phyloP scores from a whole-genome alignment of 805 yeast genomes.

The Spathaspora passalidarum region DNA sequence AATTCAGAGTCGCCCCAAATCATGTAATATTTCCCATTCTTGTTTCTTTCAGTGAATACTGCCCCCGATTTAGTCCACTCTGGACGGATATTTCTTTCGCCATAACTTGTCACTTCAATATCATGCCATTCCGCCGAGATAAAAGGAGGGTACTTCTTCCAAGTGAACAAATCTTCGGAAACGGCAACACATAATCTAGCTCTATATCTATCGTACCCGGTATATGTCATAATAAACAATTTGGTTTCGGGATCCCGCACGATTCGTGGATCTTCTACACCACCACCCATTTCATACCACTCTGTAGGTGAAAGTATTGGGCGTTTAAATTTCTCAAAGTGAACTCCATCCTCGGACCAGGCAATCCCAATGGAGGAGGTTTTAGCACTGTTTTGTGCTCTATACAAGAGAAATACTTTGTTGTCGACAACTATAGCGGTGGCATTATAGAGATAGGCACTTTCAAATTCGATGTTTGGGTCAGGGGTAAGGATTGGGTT shows the following conservation, averaged over 20 bases:
- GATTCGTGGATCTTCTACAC: constrained; percentile 42
- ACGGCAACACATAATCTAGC: constrained; percentile 42
- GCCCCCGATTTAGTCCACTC: constrained; percentile 45
- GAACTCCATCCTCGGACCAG: constrained; percentile 38
- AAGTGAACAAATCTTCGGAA: constrained; percentile 31
- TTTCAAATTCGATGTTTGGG: constrained; percentile 35
- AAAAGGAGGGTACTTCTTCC: constrained; percentile 38
- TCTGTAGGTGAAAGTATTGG: constrained; percentile 37
- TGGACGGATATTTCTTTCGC: constrained; percentile 22
- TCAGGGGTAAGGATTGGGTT: constrained; percentile 40
- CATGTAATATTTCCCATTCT: constrained; percentile 39
- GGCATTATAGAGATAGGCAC: constrained; percentile 40
- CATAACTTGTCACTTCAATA: constrained; percentile 23
- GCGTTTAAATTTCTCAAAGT: constrained; percentile 24
- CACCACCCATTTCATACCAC: constrained; percentile 39
- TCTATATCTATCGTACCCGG: constrained; percentile 31
- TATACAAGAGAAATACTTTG: constrained; percentile 32
- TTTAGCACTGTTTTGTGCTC: constrained; percentile 36
- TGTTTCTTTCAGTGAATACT: constrained; percentile 27
- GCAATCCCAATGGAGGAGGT: constrained; percentile 38
- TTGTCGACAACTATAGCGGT: constrained; percentile 40
- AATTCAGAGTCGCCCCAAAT: constrained; percentile 42
- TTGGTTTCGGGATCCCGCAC: constrained; percentile 35
- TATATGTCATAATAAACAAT: constrained; percentile 37
- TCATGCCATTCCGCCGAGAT: constrained; percentile 32